A percentile compares a stretch with the other conserved stretches of the same genome.
phyloP scores from a whole-genome alignment of 2,329 filamentous ascomycete genomes.

The Calonectria naviculata region DNA sequence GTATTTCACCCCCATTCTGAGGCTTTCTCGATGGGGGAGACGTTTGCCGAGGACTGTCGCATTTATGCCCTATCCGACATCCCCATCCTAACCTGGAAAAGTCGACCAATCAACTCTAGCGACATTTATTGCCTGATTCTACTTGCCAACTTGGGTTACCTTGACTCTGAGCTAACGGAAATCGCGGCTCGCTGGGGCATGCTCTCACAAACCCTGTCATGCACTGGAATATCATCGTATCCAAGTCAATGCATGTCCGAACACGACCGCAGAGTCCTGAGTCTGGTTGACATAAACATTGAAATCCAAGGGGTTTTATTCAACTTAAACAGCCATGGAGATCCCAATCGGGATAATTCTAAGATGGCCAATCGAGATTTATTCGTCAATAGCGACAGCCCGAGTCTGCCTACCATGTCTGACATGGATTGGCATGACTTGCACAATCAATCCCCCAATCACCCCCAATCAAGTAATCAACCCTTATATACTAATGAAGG shows the following conservation, averaged over 20 bases:
- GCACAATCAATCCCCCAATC: background rate
- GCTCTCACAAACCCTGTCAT: background rate
- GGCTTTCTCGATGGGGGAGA: background rate
- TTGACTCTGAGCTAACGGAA: background rate
- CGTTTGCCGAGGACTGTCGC: background rate
- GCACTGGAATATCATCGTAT: background rate
- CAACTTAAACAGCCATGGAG: background rate
- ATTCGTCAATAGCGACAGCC: background rate
- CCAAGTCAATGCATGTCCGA: background rate
- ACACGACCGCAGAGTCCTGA: background rate
- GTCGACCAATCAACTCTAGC: background rate
- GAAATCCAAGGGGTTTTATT: background rate
- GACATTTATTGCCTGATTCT: background rate
- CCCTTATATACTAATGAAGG: background rate
- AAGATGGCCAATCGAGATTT: background rate
- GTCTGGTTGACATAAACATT: background rate
- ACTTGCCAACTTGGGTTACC: background rate
- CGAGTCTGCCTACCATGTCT: background rate
- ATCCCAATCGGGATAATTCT: background rate
- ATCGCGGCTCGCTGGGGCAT: background rate
- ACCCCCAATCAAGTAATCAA: background rate
- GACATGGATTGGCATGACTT: background rate
- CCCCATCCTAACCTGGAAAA: background rate
- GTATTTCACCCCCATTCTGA: background rate
- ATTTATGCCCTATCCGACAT: background rate